Base-by-base conservation (phyloP, 2,329 filamentous ascomycete species). In the Nemania bipapillata region DNA sequence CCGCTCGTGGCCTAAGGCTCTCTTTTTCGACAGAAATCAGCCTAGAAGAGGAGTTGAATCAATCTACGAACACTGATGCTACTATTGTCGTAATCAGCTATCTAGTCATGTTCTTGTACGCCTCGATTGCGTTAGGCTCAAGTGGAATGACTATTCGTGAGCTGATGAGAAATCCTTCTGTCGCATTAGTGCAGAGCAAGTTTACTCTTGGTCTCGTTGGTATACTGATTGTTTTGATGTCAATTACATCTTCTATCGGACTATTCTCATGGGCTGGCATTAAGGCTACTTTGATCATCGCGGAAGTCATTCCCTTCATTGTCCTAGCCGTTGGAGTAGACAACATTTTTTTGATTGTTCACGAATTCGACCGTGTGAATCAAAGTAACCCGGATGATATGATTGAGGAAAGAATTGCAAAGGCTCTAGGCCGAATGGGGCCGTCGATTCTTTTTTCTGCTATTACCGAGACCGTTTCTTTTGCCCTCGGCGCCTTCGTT, bases 331-430 rank as follows among this genome's bases (percentile, higher is more conserved):
- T 99, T 30, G 96, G 96, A 53, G 96, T 99, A 2, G 96, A 99
- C 85, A 99, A 99, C 77, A 98, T 99, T 75, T 99, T 99, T 82
- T 84, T 99, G 64, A 97, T 99, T 67, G 96, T 99, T 0, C 96
- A 99, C 80, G 96, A 99, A 80, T 97, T 99, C 68, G 96, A 99
- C 78, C 88, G 96, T 32, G 92, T 97, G 78, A 99, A 99, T 76
- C 83, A 94, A 74, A 97, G 91, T 79, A 92, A 97, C 76, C 93
- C 94, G 0, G 94, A 98, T 76, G 91, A 94, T 70, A 87, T 91
- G 79, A 91, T 99, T 2, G 92, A 97, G 73, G 90, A 94, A 76
- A 89, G 96, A 28, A 90, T 98, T 63, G 91, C 93, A 5, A 91
- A 92, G 76, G 92, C 96, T 2, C 85, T 98, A n/a, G 95, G 96